phyloP scores from a whole-genome alignment of 257 asterid species.

The Penstemon davidsonii region DNA sequence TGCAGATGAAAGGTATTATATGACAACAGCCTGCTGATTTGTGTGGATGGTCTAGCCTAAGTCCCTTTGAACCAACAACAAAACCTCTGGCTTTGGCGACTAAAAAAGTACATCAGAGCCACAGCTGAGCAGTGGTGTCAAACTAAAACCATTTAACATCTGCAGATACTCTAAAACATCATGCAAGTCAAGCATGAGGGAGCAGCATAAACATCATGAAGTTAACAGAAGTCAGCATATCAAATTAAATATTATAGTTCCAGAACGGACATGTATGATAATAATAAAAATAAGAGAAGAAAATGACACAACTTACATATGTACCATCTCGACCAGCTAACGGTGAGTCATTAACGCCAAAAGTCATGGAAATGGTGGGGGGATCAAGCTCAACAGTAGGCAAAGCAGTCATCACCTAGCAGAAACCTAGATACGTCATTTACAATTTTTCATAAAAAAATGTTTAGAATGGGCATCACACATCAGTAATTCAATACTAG shows the following conservation, averaged over 20 bases:
- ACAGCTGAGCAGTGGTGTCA: too few species aligned
- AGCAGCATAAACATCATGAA: too few species aligned
- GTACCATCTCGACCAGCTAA: conserved; percentile 97
- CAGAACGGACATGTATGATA: conserved; percentile 11
- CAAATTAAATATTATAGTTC: neutral
- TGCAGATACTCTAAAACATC: too few species aligned
- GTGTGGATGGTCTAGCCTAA: too few species aligned
- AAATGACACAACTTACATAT: conserved; percentile 58
- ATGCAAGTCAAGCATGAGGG: too few species aligned
- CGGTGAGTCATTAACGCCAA: conserved; percentile 97
- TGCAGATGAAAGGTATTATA: too few species aligned
- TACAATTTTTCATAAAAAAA: conserved; percentile 13
- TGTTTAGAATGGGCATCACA: conserved; percentile 14
- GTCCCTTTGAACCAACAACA: too few species aligned
- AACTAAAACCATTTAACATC: too few species aligned
- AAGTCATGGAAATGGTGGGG: conserved; percentile 98
- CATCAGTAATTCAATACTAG: conserved; percentile 6
- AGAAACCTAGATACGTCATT: conserved; percentile 30
- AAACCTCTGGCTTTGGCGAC: too few species aligned
- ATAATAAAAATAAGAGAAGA: neutral
- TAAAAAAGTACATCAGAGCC: too few species aligned
- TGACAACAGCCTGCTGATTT: too few species aligned
- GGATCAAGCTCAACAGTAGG: conserved; percentile 97
- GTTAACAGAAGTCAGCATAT: neutral
- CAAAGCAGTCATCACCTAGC: conserved; percentile 77